Evolutionary conservation across 768 basidiomycete species (phyloP), one percentile per base, ranked within the genome.

Genomic region (Tremella yokohamensis): DNA sequence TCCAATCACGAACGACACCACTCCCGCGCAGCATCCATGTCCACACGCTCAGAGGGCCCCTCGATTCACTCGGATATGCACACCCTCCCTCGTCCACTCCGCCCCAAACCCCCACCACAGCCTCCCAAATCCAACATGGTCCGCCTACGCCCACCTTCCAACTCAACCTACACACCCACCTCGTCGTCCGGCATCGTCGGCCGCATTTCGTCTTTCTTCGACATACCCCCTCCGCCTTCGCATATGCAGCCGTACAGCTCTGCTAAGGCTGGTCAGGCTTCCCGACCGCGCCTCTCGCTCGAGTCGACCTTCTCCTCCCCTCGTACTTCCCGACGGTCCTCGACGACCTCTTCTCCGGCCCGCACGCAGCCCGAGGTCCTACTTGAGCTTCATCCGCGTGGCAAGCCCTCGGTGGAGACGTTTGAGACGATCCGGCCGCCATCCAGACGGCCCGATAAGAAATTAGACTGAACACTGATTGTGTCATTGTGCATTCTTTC

Each of bases 191-290:
- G 49, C 11, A 50, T 66, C 22, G 60, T 53, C n/a, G 53, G 62
- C 29, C 40, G 51, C 29, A 34, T 68, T 13, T 65, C 65, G 3
- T 64, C 62, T 15, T 49, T 72, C 3, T 72, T 72, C 58, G 54
- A 52, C 20, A 55, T 72, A 15, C 67, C 67, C 42, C 63, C 70
- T 34, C 70, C 70, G 7, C 64, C 66, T 8, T 22, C 26, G 34
- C 51, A 26, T 15, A 45, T 22, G 22, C 42, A n/a, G 8, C 22
- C 42, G 22, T 45, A 45, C 22, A 8, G n/a, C 22, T 22, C 42
- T 22, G 22, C n/a, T 22, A 4, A 4, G 6, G 6, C 22, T 8
- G 42, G 7, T 6, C n/a, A 18, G 42, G 15, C n/a, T 6, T 39
- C 51, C 18, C 25, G 13, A 16, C 52, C 58, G 22, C 15, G 52